These are phyloP conservation scores for Lippia alba DNA, from an alignment of 305 asterid genomes.

Conservation along the genomic window DNA sequence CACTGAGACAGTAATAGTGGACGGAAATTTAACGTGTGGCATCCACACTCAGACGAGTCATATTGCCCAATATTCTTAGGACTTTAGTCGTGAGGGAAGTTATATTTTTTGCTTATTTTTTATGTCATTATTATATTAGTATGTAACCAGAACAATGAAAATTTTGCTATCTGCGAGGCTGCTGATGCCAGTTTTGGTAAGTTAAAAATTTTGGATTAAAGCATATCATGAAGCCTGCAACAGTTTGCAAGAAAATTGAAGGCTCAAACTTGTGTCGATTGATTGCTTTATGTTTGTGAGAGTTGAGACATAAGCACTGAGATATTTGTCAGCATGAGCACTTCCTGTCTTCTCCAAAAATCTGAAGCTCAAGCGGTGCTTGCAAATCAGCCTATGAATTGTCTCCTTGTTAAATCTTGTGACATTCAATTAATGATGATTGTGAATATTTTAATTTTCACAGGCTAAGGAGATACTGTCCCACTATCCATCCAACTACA, in stretches of 20 bases:
- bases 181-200: not conserved
- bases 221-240: not conserved
- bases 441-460: conserved; percentile 27
- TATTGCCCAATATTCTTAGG: not conserved
- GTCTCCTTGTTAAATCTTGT: conserved; percentile 16
- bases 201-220: not conserved
- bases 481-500: conserved; percentile 91
- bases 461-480: conserved; percentile 89
- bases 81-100: not conserved
- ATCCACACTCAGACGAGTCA: not conserved
- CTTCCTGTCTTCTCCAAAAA: conserved; percentile 10
- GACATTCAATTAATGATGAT: conserved; percentile 16
- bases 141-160: not conserved
- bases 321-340: not conserved
- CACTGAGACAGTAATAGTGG: not conserved
- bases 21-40: not conserved
- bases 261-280: not conserved
- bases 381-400: not conserved
- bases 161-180: not conserved
- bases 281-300: conserved; percentile 9
- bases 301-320: too few species aligned
- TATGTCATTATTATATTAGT: not conserved
- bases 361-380: not conserved
- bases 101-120: not conserved
- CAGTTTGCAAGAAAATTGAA: not conserved